phyloP scores from a whole-genome alignment of 148 eudicot species.

The Camellia sinensis region DNA sequence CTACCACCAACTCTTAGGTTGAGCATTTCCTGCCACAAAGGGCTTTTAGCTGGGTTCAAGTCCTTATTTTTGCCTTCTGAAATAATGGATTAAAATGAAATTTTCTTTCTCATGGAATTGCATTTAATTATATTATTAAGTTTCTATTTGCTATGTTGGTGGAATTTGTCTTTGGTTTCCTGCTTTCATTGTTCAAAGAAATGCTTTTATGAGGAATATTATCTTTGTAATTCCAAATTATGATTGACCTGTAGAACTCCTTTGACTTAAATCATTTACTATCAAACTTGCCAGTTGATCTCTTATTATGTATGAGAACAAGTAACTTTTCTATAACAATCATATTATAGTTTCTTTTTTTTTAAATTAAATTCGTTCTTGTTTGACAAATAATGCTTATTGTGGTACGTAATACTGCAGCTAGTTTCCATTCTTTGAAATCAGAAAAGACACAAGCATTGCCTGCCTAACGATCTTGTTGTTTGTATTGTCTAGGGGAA shows the following conservation, averaged over 20 bases:
- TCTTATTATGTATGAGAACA: constrained; percentile 1
- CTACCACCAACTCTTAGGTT: neutral
- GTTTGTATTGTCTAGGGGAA: constrained; percentile 53
- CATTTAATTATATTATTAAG: neutral
- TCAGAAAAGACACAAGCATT: neutral
- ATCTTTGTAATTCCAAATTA: too few species aligned
- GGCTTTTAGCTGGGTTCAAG: neutral
- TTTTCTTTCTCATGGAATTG: neutral
- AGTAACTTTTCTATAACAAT: neutral
- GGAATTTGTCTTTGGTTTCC: neutral
- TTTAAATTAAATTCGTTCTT: neutral
- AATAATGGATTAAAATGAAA: too few species aligned
- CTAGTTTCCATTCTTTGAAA: neutral
- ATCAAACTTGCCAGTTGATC: neutral
- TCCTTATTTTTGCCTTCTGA: too few species aligned
- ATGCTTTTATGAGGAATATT: too few species aligned
- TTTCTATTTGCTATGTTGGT: neutral
- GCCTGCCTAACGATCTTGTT: neutral
- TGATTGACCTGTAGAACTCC: too few species aligned
- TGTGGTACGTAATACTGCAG: neutral
- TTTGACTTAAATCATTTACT: neutral
- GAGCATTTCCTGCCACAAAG: neutral
- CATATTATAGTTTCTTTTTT: neutral
- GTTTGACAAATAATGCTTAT: neutral
- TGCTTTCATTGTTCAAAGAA: neutral